Evolutionary conservation across 495 filamentous ascomycete genomes (phyloP), one percentile per base, ranked within the genome.

Genomic region (Penicillium macrosclerotiorum): DNA sequence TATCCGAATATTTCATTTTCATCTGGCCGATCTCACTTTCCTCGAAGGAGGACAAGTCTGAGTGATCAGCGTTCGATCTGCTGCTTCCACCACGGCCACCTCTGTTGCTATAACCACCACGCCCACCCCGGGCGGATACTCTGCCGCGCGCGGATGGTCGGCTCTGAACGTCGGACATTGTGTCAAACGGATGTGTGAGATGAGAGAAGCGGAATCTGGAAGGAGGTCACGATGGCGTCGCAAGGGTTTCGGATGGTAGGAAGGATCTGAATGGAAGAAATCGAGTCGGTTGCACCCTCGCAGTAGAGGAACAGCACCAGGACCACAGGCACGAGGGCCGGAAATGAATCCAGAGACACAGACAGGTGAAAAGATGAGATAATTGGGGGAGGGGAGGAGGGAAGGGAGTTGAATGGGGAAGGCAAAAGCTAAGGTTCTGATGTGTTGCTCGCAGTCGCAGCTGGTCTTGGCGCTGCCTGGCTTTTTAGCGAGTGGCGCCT

Each of bases 91-190:
- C 72, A 65, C 81, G 80, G 52, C 77, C 84, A 69, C 87, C 82
- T 75, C 90, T 81, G 63, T 76, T 74, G 60, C 79, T 83, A 69
- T 83, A 85, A 52, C 88, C 87, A 56, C 85, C 89, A 69, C 93
- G 80, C 48, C 90, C 88, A 59, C 90, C 90, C 57, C 90, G 82
- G 68, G 78, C 68, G 55, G 88, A 83, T 72, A 84, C 84, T 76
- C 89, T 84, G 67, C 89, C 89, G 63, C 90, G 87, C 55, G 83
- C 83, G 65, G 81, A 69, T 44, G 83, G 77, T 76, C 93, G 80
- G 67, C 85, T 76, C 75, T 90, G 84, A 71, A 88, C 83, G 80
- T 96, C 93, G 77, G 93, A 94, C 92, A 98, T 96, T 60, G 54
- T 62, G 52, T 63, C 52, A 55, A 61, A 59, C 51, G 55, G 50